Base-by-base conservation (phyloP, 2,329 filamentous ascomycete species). In the Bipolaris gigantea region DNA sequence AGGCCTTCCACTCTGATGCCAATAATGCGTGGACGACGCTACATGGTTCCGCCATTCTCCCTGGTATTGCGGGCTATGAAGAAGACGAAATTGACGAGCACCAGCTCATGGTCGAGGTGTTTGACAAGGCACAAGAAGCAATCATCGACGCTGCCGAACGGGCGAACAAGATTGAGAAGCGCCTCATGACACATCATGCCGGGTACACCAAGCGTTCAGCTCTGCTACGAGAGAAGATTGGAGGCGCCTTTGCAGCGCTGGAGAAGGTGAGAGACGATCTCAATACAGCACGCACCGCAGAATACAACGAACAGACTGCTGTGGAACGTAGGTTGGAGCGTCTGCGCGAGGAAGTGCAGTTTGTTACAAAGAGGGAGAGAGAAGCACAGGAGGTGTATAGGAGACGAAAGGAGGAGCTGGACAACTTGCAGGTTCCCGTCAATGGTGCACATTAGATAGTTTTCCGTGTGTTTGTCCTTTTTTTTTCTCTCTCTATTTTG, bases 121-220 rank as follows among this genome's bases (percentile, higher is more conserved):
- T 96, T 61, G 86, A 94, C 59, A 82, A 81, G 41, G 83, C 92
- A 1, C 89, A 94, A 74, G 84, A 89, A 42, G 80, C 83, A 7
- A 89, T 96, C 58, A 82, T 89, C 63, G 79, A 83, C 2, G 85
- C 86, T 0, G 94, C 92, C 2, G 87, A 93, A 64, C 83, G 87
- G 53, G 90, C 89, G 49, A 90, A 91, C 70, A 95, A 93, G 75
- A 79, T 96, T 1, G 92, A 97, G 76, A 96, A 96, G 83, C 97
- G 94, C 76, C 83, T 99, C n/a, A 81, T 82, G 0, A 81, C 96
- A 49, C 88, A 94, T 66, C 85, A 96, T 2, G 92, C 92, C 21
- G 94, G 94, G 13, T 99, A 99, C 76, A 87, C 92, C 72, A 87
- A 92, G 63, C 88, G 94, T 30, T 86, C 90, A 32, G 92, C 92